Evolutionary conservation across 1,284 basidiomycete species (phyloP), one percentile per base, ranked within the genome.

Genomic region (Agroathelia rolfsii): DNA sequence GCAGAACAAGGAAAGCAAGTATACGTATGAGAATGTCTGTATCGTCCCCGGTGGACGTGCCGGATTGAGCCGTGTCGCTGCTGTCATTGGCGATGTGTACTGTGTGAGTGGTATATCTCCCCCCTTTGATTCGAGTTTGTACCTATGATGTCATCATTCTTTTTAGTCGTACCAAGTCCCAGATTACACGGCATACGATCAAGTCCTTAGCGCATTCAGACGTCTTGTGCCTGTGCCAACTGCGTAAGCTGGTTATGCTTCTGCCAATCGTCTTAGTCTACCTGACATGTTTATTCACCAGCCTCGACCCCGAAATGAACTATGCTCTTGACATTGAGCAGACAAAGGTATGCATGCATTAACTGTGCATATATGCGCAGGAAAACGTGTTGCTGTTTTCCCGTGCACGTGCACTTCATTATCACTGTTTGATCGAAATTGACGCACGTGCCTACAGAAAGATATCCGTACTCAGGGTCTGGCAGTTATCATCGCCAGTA

Each of bases 41-140:
- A 88, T 90, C 45, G 87, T 90, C 5, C 89, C 90, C 16, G 90
- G 89, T 33, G 92, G 90, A 6, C 77, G 89, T 28, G 68, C 89
- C 2, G 90, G 90, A 9, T 67, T 96, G 43, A 84, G 85, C 11
- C 77, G 92, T 38, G 70, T 95, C n/a, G 88, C 88, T 12, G 84
- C 87, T 11, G 89, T 94, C 32, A 75, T 95, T 36, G 80, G 84
- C 22, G 80, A 87, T 49, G 84, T 88, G 31, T 87, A 81, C 41
- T 79, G 72, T 24, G 77, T 79, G 46, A 38, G 69, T 54, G 2
- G 9, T 12, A 25, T 28, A 18, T 16, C n/a, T 31, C 23, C 12
- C n/a, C 28, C 26, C 24, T 18, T 28, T 15, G 12, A 15, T 25
- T 27, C 3, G 26, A 28, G 22, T 42, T 21, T 28, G 11, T 15